phyloP scores from a whole-genome alignment of 1,284 basidiomycete genomes.

The Golubevia pallescens region DNA sequence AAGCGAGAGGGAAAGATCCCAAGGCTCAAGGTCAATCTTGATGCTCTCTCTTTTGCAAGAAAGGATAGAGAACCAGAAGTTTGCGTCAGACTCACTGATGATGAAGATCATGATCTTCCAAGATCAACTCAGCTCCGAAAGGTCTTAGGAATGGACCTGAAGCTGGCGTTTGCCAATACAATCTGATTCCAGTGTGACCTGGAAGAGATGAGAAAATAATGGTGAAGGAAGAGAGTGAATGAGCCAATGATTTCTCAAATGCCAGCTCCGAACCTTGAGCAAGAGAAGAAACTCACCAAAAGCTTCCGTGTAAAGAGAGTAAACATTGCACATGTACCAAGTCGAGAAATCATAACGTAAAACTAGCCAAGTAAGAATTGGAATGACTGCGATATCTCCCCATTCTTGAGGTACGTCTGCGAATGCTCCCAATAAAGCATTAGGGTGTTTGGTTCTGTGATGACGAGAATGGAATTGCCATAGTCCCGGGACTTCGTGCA shows the following conservation, averaged over 20 bases:
- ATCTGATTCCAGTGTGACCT: slow-evolving; percentile 48
- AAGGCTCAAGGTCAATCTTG: no score
- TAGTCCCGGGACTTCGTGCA: slow-evolving; percentile 33
- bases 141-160: slow-evolving; percentile 25
- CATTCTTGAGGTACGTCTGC: slow-evolving; percentile 48
- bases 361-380: no score
- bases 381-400: slow-evolving; percentile 33
- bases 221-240: slow-evolving; percentile 32
- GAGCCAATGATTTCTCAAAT: no score
- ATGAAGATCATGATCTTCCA: slow-evolving; percentile 12
- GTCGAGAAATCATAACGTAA: no score
- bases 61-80: no score
- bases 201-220: slow-evolving; percentile 9
- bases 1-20: no score
- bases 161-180: slow-evolving; percentile 28
- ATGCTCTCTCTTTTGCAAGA: no score
- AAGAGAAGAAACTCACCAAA: no score
- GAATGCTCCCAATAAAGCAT: slow-evolving; percentile 31
- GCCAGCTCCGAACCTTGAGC: no score
- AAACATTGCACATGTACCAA: no score
- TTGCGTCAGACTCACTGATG: background rate
- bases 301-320: no score
- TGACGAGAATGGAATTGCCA: slow-evolving; percentile 30
- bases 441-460: slow-evolving; percentile 53
- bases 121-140: slow-evolving; percentile 8